phyloP scores from a whole-genome alignment of 2,329 filamentous ascomycete genomes.

The Zarea fungicola region DNA sequence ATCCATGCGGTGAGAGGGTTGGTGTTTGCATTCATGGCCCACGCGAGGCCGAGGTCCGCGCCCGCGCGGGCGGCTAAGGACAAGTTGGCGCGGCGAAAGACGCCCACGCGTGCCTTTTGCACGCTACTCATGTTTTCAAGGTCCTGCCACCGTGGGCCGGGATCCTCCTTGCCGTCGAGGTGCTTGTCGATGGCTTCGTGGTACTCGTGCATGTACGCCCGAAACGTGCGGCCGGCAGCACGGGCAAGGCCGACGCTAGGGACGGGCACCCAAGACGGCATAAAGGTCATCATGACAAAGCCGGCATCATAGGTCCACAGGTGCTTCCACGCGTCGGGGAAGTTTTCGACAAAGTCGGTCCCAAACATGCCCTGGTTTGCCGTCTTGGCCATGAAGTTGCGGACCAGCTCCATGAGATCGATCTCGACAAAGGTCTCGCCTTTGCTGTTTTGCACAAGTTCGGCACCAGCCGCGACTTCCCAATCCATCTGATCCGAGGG shows the following conservation, averaged over 20 bases:
- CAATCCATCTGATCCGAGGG: slow-evolving; percentile 34
- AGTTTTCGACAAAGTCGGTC: slow-evolving; percentile 37
- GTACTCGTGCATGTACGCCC: slow-evolving; percentile 28
- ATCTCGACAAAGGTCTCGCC: slow-evolving; percentile 27
- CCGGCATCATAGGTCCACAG: slow-evolving; percentile 34
- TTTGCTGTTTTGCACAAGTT: slow-evolving; percentile 23
- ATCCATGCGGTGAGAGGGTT: slow-evolving; percentile 36
- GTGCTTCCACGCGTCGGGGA: slow-evolving; percentile 31
- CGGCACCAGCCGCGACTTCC: slow-evolving; percentile 30
- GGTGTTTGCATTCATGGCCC: slow-evolving; percentile 34
- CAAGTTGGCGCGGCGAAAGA: slow-evolving; percentile 26
- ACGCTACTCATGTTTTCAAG: slow-evolving; percentile 31
- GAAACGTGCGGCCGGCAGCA: slow-evolving; percentile 23
- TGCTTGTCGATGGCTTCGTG: slow-evolving; percentile 31
- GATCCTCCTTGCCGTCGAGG: slow-evolving; percentile 26
- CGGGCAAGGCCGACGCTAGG: slow-evolving; percentile 28
- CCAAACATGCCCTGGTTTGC: slow-evolving; percentile 33
- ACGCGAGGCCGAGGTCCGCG: slow-evolving; percentile 31
- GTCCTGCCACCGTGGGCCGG: slow-evolving; percentile 31
- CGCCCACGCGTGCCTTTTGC: slow-evolving; percentile 25
- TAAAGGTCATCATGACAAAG: slow-evolving; percentile 26
- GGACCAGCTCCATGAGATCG: slow-evolving; percentile 29
- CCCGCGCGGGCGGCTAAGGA: slow-evolving; percentile 28
- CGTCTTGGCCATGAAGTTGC: slow-evolving; percentile 31
- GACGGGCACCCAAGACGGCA: slow-evolving; percentile 30